These are phyloP conservation scores for Colletotrichum navitas DNA, from an alignment of 2,329 filamentous ascomycete genomes.

Conservation along the genomic window DNA sequence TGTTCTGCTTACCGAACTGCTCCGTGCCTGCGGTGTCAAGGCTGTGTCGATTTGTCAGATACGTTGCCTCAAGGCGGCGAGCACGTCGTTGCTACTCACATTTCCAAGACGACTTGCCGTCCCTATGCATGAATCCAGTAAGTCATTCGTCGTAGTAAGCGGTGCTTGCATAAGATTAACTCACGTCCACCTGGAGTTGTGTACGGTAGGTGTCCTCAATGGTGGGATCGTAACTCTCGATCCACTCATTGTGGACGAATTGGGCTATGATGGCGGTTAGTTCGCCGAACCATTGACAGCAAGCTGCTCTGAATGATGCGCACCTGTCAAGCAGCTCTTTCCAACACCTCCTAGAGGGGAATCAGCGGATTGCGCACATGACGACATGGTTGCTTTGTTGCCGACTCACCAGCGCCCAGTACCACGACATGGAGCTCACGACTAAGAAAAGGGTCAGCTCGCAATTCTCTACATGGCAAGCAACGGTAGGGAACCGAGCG, in stretches of 20 bases:
- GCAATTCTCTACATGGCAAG: neutral
- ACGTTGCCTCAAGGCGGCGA: neutral
- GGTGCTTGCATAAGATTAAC: constrained; percentile 52
- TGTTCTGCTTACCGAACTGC: constrained; percentile 82
- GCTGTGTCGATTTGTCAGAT: constrained; percentile 58
- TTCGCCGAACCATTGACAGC: neutral
- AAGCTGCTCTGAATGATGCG: constrained; percentile 30
- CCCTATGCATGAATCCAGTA: constrained; percentile 66
- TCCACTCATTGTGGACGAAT: constrained; percentile 95
- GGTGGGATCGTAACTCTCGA: constrained; percentile 86
- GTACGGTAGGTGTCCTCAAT: constrained; percentile 84
- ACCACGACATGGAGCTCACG: constrained; percentile 88
- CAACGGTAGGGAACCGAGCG: neutral
- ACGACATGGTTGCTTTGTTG: constrained; percentile 26
- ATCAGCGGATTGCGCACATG: constrained; percentile 43
- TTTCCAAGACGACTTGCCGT: constrained; percentile 89
- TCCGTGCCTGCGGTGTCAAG: constrained; percentile 93
- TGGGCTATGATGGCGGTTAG: constrained; percentile 70
- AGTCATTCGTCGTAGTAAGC: constrained; percentile 45
- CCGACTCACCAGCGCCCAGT: constrained; percentile 77
- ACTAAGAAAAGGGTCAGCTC: constrained; percentile 54
- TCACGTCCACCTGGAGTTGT: constrained; percentile 85
- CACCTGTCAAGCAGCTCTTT: constrained; percentile 93
- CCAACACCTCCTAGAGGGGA: constrained; percentile 75
- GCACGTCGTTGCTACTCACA: constrained; percentile 65